Conservation (phyloP, 805 yeast genomes). For the Starmerella geochares region DNA sequence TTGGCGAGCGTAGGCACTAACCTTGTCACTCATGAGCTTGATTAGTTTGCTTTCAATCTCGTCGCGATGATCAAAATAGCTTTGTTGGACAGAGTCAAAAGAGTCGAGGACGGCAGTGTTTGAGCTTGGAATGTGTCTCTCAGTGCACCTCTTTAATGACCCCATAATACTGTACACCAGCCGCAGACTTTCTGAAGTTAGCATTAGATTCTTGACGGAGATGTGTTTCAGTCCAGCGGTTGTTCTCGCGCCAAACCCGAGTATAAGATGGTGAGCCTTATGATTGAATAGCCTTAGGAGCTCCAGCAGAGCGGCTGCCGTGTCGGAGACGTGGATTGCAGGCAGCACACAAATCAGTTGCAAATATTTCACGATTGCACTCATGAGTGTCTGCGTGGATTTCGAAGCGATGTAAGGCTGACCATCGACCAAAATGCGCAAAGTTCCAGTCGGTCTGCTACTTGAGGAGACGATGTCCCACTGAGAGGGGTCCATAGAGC, state of each 20-base stretch:
- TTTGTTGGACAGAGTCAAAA: conserved; percentile 36
- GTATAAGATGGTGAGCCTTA: conserved; percentile 48
- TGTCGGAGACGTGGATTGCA: conserved; percentile 31
- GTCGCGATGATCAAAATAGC: conserved; percentile 49
- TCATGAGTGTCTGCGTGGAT: conserved; percentile 37
- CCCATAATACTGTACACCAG: conserved; percentile 37
- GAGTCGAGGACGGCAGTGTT: not conserved
- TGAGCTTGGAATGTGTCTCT: conserved; percentile 25
- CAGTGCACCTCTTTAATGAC: conserved; percentile 30
- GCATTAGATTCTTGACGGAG: conserved; percentile 59
- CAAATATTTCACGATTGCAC: conserved; percentile 43
- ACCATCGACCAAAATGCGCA: conserved; percentile 38
- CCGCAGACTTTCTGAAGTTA: conserved; percentile 56
- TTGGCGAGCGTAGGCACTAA: conserved; percentile 41
- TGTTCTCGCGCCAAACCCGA: conserved; percentile 66
- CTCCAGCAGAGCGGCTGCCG: conserved; percentile 32
- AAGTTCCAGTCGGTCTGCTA: not conserved
- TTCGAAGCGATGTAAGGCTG: conserved; percentile 50
- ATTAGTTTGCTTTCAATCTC: conserved; percentile 56
- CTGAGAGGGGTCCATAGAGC: conserved; percentile 37
- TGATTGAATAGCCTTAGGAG: conserved; percentile 45
- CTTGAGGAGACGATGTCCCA: conserved; percentile 35
- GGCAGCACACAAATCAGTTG: conserved; percentile 48
- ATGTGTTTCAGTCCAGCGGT: conserved; percentile 63
- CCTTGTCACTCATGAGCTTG: conserved; percentile 61